phyloP scores from a whole-genome alignment of 83 land plant species.

The Picea abies region DNA sequence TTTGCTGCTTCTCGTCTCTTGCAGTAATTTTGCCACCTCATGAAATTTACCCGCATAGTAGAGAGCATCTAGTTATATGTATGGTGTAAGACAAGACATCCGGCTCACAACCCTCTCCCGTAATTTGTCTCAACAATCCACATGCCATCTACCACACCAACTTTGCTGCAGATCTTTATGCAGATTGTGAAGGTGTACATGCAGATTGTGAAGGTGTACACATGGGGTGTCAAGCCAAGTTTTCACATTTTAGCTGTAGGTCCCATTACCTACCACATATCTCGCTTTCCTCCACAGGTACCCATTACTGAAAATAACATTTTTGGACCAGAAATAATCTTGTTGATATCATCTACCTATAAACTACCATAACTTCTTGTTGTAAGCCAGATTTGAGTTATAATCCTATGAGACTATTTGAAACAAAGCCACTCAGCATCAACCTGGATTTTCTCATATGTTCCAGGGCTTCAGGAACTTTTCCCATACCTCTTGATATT shows the following conservation, averaged over 20 bases:
- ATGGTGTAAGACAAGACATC: slow-evolving; percentile 64
- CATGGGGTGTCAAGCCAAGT: slow-evolving; percentile 62
- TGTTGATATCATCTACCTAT: slow-evolving; percentile 53
- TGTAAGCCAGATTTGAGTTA: slow-evolving; percentile 46
- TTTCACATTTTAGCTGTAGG: slow-evolving; percentile 47
- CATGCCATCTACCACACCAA: slow-evolving; percentile 51
- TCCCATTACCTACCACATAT: slow-evolving; percentile 31
- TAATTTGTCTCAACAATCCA: slow-evolving; percentile 45
- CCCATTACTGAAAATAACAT: slow-evolving; percentile 63
- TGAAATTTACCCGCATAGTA: slow-evolving; percentile 49
- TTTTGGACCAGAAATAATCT: slow-evolving; percentile 47
- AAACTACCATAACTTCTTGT: slow-evolving; percentile 53
- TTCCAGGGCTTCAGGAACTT: slow-evolving; percentile 40
- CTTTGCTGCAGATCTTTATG: slow-evolving; percentile 44
- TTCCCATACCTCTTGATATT: slow-evolving; percentile 39
- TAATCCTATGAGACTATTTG: slow-evolving; percentile 60
- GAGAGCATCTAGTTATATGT: slow-evolving; percentile 50
- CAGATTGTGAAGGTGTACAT: too few species aligned
- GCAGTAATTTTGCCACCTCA: slow-evolving; percentile 45
- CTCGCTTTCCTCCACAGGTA: slow-evolving; percentile 51
- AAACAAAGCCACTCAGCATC: slow-evolving; percentile 51
- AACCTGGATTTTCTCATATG: slow-evolving; percentile 48
- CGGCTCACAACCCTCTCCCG: slow-evolving; percentile 49
- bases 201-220: slow-evolving; percentile 69
- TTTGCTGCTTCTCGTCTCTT: slow-evolving; percentile 38